phyloP scores from a whole-genome alignment of 345 rosid species.

The Excoecaria agallocha region DNA sequence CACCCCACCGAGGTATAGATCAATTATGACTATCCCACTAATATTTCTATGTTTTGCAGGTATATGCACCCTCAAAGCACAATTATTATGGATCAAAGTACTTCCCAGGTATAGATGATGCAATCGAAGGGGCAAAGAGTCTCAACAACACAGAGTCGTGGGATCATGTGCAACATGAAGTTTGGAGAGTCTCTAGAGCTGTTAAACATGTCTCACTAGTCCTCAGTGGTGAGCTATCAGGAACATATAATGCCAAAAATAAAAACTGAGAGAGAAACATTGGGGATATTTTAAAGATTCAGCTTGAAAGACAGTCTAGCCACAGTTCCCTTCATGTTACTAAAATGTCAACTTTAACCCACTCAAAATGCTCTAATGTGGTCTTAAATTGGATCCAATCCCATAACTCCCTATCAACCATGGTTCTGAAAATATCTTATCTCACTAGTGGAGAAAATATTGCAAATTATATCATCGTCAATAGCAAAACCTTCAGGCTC shows the following conservation, averaged over 20 bases:
- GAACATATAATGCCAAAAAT: conserved; percentile 16
- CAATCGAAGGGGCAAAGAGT: conserved; percentile 55
- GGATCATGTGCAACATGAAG: conserved; percentile 67
- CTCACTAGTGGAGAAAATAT: not conserved
- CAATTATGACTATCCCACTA: not conserved
- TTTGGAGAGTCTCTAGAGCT: conserved; percentile 80
- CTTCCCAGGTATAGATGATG: conserved; percentile 80
- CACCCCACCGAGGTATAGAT: not conserved
- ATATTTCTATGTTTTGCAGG: conserved; percentile 36
- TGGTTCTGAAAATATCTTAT: not conserved
- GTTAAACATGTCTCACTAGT: conserved; percentile 57
- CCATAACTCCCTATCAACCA: not conserved
- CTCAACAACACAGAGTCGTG: conserved; percentile 52
- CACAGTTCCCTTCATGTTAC: not conserved
- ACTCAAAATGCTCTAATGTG: no score
- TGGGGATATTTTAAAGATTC: not conserved
- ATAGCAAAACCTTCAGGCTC: not conserved
- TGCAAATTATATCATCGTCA: not conserved
- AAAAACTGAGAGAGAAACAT: not conserved
- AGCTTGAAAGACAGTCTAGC: not conserved
- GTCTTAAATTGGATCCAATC: not conserved
- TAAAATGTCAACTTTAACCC: not conserved
- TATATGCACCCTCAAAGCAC: conserved; percentile 71
- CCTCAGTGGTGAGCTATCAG: conserved; percentile 37
- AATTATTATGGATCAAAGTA: conserved; percentile 68